Conservation (phyloP, 768 basidiomycete genomes). For the Podaxis mareebaensis region DNA sequence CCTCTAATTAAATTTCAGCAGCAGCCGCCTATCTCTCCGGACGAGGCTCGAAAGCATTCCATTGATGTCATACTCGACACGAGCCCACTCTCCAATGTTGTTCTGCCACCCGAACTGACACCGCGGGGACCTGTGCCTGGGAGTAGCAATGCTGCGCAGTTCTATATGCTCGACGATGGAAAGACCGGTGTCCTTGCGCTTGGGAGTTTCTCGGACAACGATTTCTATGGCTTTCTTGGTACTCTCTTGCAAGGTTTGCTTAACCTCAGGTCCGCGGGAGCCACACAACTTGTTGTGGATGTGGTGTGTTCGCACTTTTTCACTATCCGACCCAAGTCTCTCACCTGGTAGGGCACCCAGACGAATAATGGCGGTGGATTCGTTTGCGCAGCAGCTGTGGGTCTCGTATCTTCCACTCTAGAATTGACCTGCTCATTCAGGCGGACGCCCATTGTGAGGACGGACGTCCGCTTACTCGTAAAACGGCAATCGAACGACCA, state of each 20-base stretch:
- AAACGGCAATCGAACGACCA: no score
- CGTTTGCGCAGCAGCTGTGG: slow-evolving; percentile 60
- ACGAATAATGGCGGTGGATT: slow-evolving; percentile 56
- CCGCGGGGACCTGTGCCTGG: slow-evolving; percentile 43
- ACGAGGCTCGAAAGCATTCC: slow-evolving; percentile 34
- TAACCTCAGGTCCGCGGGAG: slow-evolving; percentile 49
- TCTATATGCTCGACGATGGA: slow-evolving; percentile 51
- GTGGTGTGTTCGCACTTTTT: slow-evolving; percentile 34
- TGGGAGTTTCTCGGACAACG: slow-evolving; percentile 54
- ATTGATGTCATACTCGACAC: slow-evolving; percentile 55
- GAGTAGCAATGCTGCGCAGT: slow-evolving; percentile 51
- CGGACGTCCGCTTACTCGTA: no score
- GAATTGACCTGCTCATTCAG: neutral
- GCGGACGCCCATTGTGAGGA: no score
- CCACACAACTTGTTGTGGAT: slow-evolving; percentile 58
- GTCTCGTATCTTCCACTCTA: slow-evolving; percentile 22
- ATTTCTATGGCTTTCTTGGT: slow-evolving; percentile 41
- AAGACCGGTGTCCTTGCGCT: slow-evolving; percentile 60
- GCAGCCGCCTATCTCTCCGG: slow-evolving; percentile 33
- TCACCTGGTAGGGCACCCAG: slow-evolving; percentile 23
- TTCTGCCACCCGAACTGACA: slow-evolving; percentile 37
- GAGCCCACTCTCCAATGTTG: slow-evolving; percentile 42
- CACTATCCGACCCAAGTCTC: neutral
- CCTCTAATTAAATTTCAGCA: slow-evolving; percentile 41
- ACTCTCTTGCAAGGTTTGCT: slow-evolving; percentile 48